Conservation (phyloP, 164 flowering plant genomes). For the Echeveria elegans region DNA sequence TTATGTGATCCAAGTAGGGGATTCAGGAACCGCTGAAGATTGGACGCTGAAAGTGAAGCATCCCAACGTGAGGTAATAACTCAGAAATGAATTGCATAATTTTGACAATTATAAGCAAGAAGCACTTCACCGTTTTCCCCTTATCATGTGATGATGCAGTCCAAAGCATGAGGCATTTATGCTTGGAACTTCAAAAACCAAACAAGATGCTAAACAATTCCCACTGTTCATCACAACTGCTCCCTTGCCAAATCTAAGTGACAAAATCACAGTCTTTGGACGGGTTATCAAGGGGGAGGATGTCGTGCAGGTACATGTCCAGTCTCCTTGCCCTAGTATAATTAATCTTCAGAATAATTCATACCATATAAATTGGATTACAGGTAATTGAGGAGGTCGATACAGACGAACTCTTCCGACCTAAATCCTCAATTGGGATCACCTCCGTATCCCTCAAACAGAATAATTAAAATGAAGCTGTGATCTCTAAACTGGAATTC, state of each 20-base stretch:
- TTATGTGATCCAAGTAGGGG: conserved; percentile 86
- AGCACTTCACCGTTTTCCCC: neutral
- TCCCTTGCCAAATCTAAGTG: conserved; percentile 74
- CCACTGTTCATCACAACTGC: conserved; percentile 82
- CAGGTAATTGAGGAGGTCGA: conserved; percentile 98
- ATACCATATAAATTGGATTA: neutral
- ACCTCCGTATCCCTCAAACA: conserved; percentile 44
- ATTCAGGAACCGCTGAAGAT: conserved; percentile 61
- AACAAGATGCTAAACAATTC: conserved; percentile 40
- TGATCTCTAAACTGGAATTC: neutral
- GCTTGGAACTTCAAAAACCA: conserved; percentile 79
- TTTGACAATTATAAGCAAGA: neutral
- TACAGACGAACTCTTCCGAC: conserved; percentile 85
- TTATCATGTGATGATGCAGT: conserved; percentile 25
- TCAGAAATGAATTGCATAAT: neutral
- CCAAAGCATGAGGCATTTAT: conserved; percentile 89
- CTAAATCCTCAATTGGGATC: conserved; percentile 66
- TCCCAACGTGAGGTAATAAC: conserved; percentile 42
- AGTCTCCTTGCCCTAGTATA: neutral
- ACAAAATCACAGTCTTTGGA: conserved; percentile 77
- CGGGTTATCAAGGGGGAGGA: conserved; percentile 86
- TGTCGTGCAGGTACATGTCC: conserved; percentile 60
- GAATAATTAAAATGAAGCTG: conserved; percentile 18
- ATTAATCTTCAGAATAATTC: neutral
- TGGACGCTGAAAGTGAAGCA: conserved; percentile 70